Conservation (phyloP, 1,284 basidiomycete species). For the Heimioporus punctisporus region DNA sequence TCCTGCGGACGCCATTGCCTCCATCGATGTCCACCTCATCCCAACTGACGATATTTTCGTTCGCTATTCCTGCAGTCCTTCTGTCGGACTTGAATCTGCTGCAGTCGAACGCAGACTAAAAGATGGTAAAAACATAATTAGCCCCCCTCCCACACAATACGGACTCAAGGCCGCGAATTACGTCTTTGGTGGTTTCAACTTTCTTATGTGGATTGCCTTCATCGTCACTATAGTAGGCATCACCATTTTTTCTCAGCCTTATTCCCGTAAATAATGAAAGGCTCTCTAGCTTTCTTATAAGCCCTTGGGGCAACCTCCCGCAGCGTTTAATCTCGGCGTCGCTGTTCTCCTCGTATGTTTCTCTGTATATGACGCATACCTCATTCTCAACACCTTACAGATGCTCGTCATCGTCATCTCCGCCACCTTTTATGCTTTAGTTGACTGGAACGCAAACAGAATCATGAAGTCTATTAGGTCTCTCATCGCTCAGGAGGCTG, state of each 20-base stretch:
- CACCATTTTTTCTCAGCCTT: not conserved
- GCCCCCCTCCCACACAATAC: slow-evolving; percentile 47
- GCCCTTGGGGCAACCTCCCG: slow-evolving; percentile 47
- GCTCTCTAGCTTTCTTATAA: slow-evolving; percentile 44
- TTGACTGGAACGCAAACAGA: slow-evolving; percentile 40
- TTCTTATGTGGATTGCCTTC: slow-evolving; percentile 54
- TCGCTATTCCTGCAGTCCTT: slow-evolving; percentile 45
- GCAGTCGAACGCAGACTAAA: slow-evolving; percentile 43
- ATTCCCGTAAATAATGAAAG: slow-evolving; percentile 11
- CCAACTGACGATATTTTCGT: slow-evolving; percentile 41
- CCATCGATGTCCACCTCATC: slow-evolving; percentile 49
- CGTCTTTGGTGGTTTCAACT: slow-evolving; percentile 56
- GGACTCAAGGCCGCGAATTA: slow-evolving; percentile 52
- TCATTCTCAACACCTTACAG: slow-evolving; percentile 10
- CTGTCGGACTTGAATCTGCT: slow-evolving; percentile 44
- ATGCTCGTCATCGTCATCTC: slow-evolving; percentile 64
- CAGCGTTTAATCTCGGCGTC: slow-evolving; percentile 60
- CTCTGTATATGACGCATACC: slow-evolving; percentile 25
- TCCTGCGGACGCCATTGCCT: slow-evolving; percentile 40
- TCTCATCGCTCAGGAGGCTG: slow-evolving; percentile 44
- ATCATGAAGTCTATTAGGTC: slow-evolving; percentile 39
- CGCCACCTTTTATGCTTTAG: slow-evolving; percentile 48
- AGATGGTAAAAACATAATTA: slow-evolving; percentile 51
- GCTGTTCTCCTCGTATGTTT: slow-evolving; percentile 79
- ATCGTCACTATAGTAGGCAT: slow-evolving; percentile 44